phyloP scores from a whole-genome alignment of 2,329 filamentous ascomycete species.

The Amauroascus niger region DNA sequence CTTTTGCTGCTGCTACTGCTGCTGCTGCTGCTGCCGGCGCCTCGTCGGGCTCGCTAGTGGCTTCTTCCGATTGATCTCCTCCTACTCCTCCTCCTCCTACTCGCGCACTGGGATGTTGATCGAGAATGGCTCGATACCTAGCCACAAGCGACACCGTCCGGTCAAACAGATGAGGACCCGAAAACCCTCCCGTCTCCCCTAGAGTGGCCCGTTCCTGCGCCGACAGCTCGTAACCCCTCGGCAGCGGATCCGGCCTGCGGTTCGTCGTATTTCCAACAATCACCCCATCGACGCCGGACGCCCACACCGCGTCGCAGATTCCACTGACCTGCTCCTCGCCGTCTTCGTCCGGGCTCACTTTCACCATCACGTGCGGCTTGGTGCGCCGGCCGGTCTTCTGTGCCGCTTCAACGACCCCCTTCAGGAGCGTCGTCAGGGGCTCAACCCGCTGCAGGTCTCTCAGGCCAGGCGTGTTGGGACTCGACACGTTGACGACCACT shows the following conservation, averaged over 20 bases:
- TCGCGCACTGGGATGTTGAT: slow-evolving; percentile 39
- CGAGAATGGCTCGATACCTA: slow-evolving; percentile 63
- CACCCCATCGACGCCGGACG: slow-evolving; percentile 81
- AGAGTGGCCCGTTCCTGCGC: slow-evolving; percentile 57
- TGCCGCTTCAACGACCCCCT: slow-evolving; percentile 72
- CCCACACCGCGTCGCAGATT: slow-evolving; percentile 75
- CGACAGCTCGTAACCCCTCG: slow-evolving; percentile 56
- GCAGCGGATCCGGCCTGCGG: slow-evolving; percentile 60
- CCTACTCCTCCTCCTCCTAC: too few species aligned
- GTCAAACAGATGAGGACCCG: slow-evolving; percentile 79
- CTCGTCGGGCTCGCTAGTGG: slow-evolving; percentile 17
- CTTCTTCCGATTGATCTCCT: slow-evolving; percentile 18
- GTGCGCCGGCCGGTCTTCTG: slow-evolving; percentile 58
- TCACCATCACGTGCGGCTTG: slow-evolving; percentile 85
- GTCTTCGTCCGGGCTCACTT: slow-evolving; percentile 94
- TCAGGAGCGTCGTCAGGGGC: slow-evolving; percentile 70
- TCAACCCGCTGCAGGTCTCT: slow-evolving; percentile 76
- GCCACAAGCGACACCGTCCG: slow-evolving; percentile 68
- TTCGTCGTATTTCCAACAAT: slow-evolving; percentile 98
- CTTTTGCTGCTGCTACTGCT: background rate
- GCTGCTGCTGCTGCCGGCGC: slow-evolving; percentile 8
- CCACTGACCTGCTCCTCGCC: slow-evolving; percentile 72
- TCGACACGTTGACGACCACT: slow-evolving; percentile 95
- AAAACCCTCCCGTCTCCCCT: slow-evolving; percentile 75
- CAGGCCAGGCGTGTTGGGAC: slow-evolving; percentile 87